Evolutionary conservation across 2,329 filamentous ascomycete genomes (phyloP).

Genomic region (Tolypocladium nubicola): DNA sequence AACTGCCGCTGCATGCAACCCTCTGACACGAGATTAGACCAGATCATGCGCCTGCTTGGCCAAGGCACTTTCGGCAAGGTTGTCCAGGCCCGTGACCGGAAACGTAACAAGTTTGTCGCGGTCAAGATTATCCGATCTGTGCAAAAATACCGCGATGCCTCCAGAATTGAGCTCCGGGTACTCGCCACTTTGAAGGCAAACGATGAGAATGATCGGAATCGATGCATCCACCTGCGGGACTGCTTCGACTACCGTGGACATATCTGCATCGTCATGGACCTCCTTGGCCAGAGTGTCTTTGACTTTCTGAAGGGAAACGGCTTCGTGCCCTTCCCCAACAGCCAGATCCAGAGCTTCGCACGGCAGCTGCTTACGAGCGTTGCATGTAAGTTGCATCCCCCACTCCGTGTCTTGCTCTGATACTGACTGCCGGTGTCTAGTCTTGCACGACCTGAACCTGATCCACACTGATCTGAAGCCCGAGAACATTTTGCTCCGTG

Average conservation of each 20-base stretch:
- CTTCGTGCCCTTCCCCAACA: slow-evolving; percentile 96
- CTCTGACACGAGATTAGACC: slow-evolving; percentile 43
- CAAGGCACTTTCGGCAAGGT: slow-evolving; percentile 99
- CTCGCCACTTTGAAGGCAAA: slow-evolving; percentile 86
- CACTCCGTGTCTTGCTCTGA: background rate
- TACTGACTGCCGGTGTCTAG: slow-evolving; percentile 29
- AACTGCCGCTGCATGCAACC: no score
- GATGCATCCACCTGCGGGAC: slow-evolving; percentile 92
- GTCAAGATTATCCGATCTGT: slow-evolving; percentile 98
- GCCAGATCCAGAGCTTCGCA: slow-evolving; percentile 95
- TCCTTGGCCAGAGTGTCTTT: slow-evolving; percentile 90
- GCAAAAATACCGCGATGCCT: slow-evolving; percentile 95
- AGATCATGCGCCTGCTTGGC: slow-evolving; percentile 79
- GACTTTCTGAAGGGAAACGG: slow-evolving; percentile 93
- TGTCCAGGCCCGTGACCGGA: slow-evolving; percentile 78
- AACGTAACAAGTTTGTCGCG: slow-evolving; percentile 68
- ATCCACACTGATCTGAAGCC: slow-evolving; percentile 81
- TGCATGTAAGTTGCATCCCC: slow-evolving; percentile 60
- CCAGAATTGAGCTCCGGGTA: slow-evolving; percentile 86
- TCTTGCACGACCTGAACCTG: slow-evolving; percentile 91
- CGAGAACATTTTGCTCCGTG: slow-evolving; percentile 58
- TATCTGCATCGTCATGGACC: slow-evolving; percentile 74
- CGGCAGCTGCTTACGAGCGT: slow-evolving; percentile 96
- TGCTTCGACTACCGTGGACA: slow-evolving; percentile 97
- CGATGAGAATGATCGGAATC: slow-evolving; percentile 83